Evolutionary conservation across 176 grass and related monocot species (phyloP).

Genomic region (Triticum monococcum): DNA sequence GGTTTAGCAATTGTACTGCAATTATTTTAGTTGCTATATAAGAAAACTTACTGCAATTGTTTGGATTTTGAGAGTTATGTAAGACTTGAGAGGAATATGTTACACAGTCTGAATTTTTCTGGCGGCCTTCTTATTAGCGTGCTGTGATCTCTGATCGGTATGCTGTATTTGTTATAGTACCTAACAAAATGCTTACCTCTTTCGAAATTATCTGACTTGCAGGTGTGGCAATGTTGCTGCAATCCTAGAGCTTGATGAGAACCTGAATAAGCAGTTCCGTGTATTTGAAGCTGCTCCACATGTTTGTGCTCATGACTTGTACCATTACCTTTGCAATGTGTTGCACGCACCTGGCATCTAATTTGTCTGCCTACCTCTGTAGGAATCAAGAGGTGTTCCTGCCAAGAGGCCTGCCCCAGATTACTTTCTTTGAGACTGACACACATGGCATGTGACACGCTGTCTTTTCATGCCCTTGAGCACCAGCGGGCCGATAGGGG

Average conservation of each 20-base stretch:
- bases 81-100: background rate
- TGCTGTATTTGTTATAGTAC: background rate
- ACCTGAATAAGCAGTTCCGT: conserved; percentile 79
- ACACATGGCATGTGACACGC: background rate
- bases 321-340: background rate
- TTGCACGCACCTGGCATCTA: conserved; percentile 34
- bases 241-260: conserved; percentile 97
- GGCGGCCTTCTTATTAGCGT: background rate
- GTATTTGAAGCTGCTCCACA: conserved; percentile 98
- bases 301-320: conserved; percentile 52
- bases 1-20: conserved; percentile 14
- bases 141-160: background rate
- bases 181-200: conserved; percentile 1
- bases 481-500: background rate
- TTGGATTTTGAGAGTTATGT: background rate
- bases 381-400: conserved; percentile 97
- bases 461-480: background rate
- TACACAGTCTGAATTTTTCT: background rate
- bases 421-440: conserved; percentile 80
- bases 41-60: background rate
- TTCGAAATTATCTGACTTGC: conserved; percentile 25
- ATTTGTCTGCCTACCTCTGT: conserved; percentile 14
- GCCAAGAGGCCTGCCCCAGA: conserved; percentile 89
- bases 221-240: conserved; percentile 99
- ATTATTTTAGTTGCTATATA: background rate